These are phyloP conservation scores for Nothopassalora personata DNA, from an alignment of 2,329 filamentous ascomycete genomes.

Conservation along the genomic window DNA sequence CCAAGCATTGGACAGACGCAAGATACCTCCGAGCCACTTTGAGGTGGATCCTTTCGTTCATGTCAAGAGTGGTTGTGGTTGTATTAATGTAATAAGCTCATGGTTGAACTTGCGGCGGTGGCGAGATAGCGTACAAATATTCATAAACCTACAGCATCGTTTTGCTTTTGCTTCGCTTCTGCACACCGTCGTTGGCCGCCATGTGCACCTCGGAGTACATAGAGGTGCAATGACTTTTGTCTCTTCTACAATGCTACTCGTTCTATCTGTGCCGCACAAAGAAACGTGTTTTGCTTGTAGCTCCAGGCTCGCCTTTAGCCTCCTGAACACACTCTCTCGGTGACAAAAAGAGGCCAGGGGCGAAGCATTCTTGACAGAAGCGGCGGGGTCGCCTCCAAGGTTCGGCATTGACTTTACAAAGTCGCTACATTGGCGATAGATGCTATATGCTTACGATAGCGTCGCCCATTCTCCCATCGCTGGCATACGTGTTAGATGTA, in stretches of 20 bases:
- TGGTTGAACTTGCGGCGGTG: not conserved
- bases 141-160: not conserved
- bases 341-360: not conserved
- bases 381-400: not conserved
- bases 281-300: no score
- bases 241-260: not conserved
- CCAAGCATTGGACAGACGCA: conserved; percentile 15
- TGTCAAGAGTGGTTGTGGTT: conserved; percentile 4
- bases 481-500: not conserved
- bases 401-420: not conserved
- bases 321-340: no score
- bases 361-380: not conserved
- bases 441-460: conserved; percentile 3
- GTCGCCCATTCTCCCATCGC: conserved; percentile 1
- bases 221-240: not conserved
- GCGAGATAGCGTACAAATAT: conserved; percentile 3
- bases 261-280: no score
- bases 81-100: conserved; percentile 10
- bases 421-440: not conserved
- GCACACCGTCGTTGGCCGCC: not conserved
- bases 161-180: not conserved
- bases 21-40: conserved; percentile 6
- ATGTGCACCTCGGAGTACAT: not conserved
- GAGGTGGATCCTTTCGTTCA: not conserved
- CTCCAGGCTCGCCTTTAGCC: no score